Conservation (phyloP, 73 alveolate genomes). For the Paramecium tetraurelia region DNA sequence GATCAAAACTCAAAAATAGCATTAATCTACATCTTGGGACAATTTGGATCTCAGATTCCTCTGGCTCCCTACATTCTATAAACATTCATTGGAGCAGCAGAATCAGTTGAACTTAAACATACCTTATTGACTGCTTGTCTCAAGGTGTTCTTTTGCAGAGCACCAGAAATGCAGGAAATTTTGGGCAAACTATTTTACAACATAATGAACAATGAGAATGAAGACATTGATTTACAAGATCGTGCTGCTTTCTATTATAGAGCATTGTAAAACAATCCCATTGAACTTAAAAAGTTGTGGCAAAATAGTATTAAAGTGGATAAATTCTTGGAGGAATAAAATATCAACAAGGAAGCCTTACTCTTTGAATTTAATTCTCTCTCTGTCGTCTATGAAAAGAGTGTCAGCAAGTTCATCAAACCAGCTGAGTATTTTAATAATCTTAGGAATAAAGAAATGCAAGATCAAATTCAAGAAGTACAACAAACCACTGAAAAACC, state of each 20-base stretch:
- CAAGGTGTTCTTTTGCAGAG: conserved; percentile 32
- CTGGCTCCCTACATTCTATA: conserved; percentile 49
- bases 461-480: background rate
- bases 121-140: conserved; percentile 30
- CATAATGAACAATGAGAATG: conserved; percentile 47
- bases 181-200: conserved; percentile 16
- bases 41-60: conserved; percentile 33
- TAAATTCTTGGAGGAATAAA: conserved; percentile 52
- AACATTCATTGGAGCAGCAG: conserved; percentile 20
- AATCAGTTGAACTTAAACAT: conserved; percentile 48
- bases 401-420: conserved; percentile 36
- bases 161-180: conserved; percentile 53
- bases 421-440: conserved; percentile 21
- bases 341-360: conserved; percentile 36
- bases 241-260: conserved; percentile 61
- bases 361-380: conserved; percentile 53
- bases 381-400: conserved; percentile 41
- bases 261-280: conserved; percentile 33
- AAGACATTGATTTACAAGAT: conserved; percentile 53
- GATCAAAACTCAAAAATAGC: conserved; percentile 57
- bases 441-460: conserved; percentile 48
- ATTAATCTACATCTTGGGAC: conserved; percentile 49
- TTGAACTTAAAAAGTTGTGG: conserved; percentile 39
- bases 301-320: conserved; percentile 29
- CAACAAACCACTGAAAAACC: background rate